Conservation (phyloP, 768 basidiomycete genomes). For the Suillus lakei region DNA sequence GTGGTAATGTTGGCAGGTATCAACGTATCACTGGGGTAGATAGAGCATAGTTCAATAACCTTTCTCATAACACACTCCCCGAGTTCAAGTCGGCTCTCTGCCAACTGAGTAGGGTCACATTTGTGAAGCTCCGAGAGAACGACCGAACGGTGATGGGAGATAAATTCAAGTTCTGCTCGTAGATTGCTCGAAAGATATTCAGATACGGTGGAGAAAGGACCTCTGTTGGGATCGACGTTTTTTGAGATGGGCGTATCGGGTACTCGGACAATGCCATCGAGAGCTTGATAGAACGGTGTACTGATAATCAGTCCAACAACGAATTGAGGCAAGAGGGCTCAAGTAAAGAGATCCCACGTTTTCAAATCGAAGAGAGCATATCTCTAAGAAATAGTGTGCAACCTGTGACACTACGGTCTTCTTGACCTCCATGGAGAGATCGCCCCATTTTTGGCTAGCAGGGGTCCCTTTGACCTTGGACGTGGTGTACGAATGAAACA, state of each 20-base stretch:
- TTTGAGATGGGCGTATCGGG: not conserved
- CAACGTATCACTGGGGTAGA: constrained; percentile 5
- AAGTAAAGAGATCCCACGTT: constrained; percentile 6
- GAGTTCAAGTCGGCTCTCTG: constrained; percentile 11
- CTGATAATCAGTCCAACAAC: not conserved
- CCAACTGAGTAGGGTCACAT: not conserved
- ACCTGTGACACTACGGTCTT: constrained; percentile 3
- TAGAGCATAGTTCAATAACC: constrained; percentile 5
- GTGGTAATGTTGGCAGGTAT: constrained; percentile 1
- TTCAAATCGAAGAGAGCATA: constrained; percentile 6
- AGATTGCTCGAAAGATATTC: constrained; percentile 1
- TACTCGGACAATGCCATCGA: not conserved
- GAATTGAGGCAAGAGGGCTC: not conserved
- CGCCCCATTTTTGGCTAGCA: not conserved
- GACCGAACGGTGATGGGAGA: not conserved
- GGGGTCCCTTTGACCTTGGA: not conserved
- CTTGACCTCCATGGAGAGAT: not conserved
- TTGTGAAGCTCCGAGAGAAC: not conserved
- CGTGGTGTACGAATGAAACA: not conserved
- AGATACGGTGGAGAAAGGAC: not conserved
- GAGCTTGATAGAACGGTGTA: not conserved
- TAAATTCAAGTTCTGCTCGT: not conserved
- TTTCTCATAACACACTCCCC: constrained; percentile 7
- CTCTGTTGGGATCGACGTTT: not conserved
- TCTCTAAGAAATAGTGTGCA: constrained; percentile 4